phyloP scores from a whole-genome alignment of 2,329 filamentous ascomycete species.

The Fusarium sp. region DNA sequence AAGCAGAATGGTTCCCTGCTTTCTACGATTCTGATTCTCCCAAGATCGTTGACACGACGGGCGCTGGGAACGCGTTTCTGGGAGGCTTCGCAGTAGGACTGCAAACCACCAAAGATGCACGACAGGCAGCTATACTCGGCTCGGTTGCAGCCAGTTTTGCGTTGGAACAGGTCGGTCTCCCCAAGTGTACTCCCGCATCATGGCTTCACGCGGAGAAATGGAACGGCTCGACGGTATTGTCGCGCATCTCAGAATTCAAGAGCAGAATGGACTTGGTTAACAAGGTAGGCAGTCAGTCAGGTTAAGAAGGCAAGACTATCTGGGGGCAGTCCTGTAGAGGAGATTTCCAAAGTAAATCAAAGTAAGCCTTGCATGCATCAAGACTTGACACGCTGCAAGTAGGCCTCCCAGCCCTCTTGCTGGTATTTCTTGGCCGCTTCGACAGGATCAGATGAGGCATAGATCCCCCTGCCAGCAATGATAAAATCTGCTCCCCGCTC shows the following conservation, averaged over 20 bases:
- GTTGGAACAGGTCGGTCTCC: background rate
- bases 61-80: background rate
- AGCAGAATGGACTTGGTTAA: background rate
- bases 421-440: slow-evolving; percentile 51
- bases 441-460: slow-evolving; percentile 55
- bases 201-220: background rate
- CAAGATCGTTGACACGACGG: background rate
- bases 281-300: background rate
- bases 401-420: slow-evolving; percentile 30
- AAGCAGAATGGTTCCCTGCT: background rate
- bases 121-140: background rate
- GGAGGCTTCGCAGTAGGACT: background rate
- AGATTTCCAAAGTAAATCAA: too few species aligned
- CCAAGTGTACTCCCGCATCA: background rate
- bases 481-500: slow-evolving; percentile 62
- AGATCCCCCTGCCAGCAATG: slow-evolving; percentile 66
- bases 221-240: background rate
- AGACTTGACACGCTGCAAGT: slow-evolving; percentile 8
- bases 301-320: too few species aligned
- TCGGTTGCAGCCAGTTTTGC: background rate
- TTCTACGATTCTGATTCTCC: background rate
- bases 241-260: background rate
- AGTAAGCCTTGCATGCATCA: too few species aligned
- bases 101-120: background rate
- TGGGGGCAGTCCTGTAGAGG: too few species aligned